Percentiles rank a stretch among this genome's conserved stretches.
Evolutionary conservation across 768 basidiomycete genomes (phyloP).

Genomic region (Phylloporus arenicola): DNA sequence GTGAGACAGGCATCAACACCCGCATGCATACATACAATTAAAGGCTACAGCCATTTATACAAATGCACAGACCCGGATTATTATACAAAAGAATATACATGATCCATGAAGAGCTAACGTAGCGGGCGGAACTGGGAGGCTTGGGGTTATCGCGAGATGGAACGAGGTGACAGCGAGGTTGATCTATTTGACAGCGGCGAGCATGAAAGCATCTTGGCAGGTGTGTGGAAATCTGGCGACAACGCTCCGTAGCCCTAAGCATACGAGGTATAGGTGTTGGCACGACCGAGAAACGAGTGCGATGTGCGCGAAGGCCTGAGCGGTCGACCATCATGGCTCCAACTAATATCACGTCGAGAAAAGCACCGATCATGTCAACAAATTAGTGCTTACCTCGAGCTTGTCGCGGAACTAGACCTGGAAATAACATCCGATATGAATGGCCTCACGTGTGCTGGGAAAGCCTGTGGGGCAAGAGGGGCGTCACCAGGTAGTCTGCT

Average conservation of each 20-base stretch:
- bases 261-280: slow-evolving; percentile 19
- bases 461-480: slow-evolving; percentile 24
- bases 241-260: slow-evolving; percentile 10
- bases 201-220: slow-evolving; percentile 18
- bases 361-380: neutral
- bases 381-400: slow-evolving; percentile 25
- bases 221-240: slow-evolving; percentile 2
- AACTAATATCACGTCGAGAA: slow-evolving; percentile 18
- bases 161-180: slow-evolving; percentile 6
- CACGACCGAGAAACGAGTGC: slow-evolving; percentile 11
- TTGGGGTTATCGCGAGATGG: slow-evolving; percentile 19
- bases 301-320: slow-evolving; percentile 13
- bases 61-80: slow-evolving; percentile 9
- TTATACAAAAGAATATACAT: slow-evolving; percentile 32
- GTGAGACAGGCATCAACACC: neutral
- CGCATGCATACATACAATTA: slow-evolving; percentile 23
- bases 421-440: slow-evolving; percentile 24
- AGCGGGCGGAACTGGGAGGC: slow-evolving; percentile 1
- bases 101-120: slow-evolving; percentile 15
- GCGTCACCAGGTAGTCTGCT: slow-evolving; percentile 19
- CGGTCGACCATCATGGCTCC: slow-evolving; percentile 25
- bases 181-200: slow-evolving; percentile 3
- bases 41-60: slow-evolving; percentile 17
- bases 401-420: slow-evolving; percentile 30
- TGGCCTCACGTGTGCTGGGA: slow-evolving; percentile 11